These are phyloP conservation scores for Tremellales sp. DNA, from an alignment of 1,284 basidiomycete species.

Conservation along the genomic window DNA sequence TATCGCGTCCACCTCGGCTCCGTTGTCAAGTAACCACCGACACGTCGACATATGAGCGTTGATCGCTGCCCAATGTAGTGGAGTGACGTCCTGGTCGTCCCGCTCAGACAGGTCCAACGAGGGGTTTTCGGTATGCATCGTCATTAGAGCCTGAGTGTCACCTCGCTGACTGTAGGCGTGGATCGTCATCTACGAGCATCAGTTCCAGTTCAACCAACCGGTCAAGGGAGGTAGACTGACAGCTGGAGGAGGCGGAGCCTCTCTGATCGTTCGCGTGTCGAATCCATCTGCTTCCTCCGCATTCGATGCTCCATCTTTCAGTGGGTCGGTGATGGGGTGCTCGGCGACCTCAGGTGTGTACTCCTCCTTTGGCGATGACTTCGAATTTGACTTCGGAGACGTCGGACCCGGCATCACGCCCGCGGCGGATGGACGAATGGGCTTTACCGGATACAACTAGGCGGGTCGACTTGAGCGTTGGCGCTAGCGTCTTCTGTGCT, in stretches of 20 bases:
- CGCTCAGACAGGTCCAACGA: slow-evolving; percentile 70
- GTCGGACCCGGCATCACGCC: background rate
- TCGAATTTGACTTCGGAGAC: background rate
- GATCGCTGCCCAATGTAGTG: slow-evolving; percentile 89
- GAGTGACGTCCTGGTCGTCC: slow-evolving; percentile 87
- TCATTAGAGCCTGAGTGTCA: slow-evolving; percentile 64
- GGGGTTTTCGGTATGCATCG: slow-evolving; percentile 65
- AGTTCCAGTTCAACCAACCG: background rate
- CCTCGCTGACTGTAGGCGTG: slow-evolving; percentile 85
- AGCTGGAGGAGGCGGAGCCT: slow-evolving; percentile 6
- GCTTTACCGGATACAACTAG: too few species aligned
- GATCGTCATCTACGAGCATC: slow-evolving; percentile 55
- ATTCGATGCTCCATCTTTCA: background rate
- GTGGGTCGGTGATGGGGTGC: background rate
- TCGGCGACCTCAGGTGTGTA: background rate
- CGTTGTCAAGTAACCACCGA: slow-evolving; percentile 74
- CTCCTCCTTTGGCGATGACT: background rate
- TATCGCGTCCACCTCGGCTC: slow-evolving; percentile 89
- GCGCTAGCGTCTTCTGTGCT: too few species aligned
- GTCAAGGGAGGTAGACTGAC: slow-evolving; percentile 1
- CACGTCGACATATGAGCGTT: slow-evolving; percentile 47
- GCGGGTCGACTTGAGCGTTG: too few species aligned
- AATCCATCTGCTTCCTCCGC: background rate
- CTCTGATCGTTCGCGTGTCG: slow-evolving; percentile 5
- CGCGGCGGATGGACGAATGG: background rate